phyloP scores from a whole-genome alignment of 1,139 yeast species.

The Yamadazyma diddensiae region DNA sequence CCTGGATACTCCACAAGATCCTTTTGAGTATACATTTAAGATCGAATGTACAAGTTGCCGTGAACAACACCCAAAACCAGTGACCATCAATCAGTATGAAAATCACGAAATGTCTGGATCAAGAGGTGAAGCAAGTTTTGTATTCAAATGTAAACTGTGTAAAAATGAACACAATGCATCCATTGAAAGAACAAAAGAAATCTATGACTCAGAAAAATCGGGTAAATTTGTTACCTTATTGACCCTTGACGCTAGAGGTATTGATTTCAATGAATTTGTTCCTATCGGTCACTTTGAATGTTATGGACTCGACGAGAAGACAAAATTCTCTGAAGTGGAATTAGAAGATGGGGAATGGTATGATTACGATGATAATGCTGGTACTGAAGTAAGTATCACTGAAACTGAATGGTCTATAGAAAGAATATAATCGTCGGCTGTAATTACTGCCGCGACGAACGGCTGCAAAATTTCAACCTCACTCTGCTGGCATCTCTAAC shows the following conservation, averaged over 20 bases:
- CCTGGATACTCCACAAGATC: constrained; percentile 54
- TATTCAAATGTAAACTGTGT: constrained; percentile 73
- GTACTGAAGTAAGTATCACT: constrained; percentile 76
- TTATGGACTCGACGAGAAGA: constrained; percentile 48
- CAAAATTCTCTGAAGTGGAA: constrained; percentile 64
- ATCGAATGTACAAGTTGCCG: constrained; percentile 79
- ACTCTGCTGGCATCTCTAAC: too few relatives aligned
- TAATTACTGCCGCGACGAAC: too few relatives aligned
- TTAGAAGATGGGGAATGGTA: constrained; percentile 86
- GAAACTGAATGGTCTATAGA: constrained; percentile 55
- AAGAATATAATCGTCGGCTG: not conserved
- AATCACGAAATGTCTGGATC: constrained; percentile 64
- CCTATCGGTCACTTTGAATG: constrained; percentile 71
- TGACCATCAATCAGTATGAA: constrained; percentile 65
- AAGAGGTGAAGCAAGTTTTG: constrained; percentile 81
- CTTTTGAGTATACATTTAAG: constrained; percentile 72
- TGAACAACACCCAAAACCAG: constrained; percentile 71
- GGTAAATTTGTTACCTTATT: constrained; percentile 45
- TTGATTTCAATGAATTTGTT: constrained; percentile 66
- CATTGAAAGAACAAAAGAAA: constrained; percentile 32
- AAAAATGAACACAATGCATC: constrained; percentile 41
- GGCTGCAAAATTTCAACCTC: too few relatives aligned
- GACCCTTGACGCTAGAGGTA: constrained; percentile 82
- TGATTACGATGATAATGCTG: constrained; percentile 87
- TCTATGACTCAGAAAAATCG: constrained; percentile 26